These are phyloP conservation scores for Sphagnum fallax DNA, from an alignment of 228 moss, liverwort and hornwort genomes.

Conservation along the genomic window DNA sequence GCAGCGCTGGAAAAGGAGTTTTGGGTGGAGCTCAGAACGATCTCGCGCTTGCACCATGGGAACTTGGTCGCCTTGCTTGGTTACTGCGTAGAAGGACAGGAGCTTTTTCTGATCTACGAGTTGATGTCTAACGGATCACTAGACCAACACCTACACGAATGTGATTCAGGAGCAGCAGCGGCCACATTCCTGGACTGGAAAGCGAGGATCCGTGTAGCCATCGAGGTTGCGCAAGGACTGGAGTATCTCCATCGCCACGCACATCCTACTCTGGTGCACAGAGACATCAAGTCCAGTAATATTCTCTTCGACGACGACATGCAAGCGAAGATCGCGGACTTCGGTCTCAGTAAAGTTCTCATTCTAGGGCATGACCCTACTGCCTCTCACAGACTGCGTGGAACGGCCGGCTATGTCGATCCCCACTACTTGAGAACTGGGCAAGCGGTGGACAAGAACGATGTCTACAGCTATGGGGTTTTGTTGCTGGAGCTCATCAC, in stretches of 20 bases:
- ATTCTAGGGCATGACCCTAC: constrained; percentile 9
- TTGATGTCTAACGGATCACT: not conserved
- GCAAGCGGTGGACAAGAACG: constrained; percentile 23
- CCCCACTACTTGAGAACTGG: constrained; percentile 23
- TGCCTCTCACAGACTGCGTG: constrained; percentile 12
- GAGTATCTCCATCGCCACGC: constrained; percentile 48
- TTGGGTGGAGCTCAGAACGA: constrained; percentile 1
- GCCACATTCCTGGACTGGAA: constrained; percentile 25
- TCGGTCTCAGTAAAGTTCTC: constrained; percentile 37
- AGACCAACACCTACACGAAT: not conserved
- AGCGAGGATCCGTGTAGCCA: constrained; percentile 39
- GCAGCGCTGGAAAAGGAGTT: not conserved
- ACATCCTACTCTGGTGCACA: constrained; percentile 40
- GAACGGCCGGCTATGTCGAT: constrained; percentile 46
- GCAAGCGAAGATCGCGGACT: constrained; percentile 49
- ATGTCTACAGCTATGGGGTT: constrained; percentile 51
- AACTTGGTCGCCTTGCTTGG: constrained; percentile 1
- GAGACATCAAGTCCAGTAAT: constrained; percentile 45
- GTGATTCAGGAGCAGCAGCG: not conserved
- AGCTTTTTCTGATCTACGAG: not conserved
- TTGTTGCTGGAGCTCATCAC: constrained; percentile 49
- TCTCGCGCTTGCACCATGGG: not conserved
- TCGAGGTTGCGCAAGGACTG: constrained; percentile 48
- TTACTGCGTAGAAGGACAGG: not conserved
- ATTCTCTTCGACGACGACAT: constrained; percentile 45